Evolutionary conservation across 495 filamentous ascomycete species (phyloP).

Genomic region (Talaromyces adpressus): DNA sequence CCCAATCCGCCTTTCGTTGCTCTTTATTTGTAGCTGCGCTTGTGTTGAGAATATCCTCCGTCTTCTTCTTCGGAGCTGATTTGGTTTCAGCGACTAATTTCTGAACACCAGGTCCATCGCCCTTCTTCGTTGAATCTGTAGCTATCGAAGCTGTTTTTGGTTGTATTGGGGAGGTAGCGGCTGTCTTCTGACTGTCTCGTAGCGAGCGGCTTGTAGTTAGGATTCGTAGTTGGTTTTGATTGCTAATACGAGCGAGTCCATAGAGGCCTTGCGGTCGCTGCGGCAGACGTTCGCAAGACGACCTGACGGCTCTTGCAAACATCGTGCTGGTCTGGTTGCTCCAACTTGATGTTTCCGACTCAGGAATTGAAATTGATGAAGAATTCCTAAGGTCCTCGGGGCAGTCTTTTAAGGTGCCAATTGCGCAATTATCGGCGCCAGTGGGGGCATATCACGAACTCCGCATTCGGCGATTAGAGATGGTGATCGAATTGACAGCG

Average conservation of each 20-base stretch:
- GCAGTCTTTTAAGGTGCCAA: neutral
- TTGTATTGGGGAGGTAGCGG: slow-evolving; percentile 10
- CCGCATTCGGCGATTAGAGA: slow-evolving; percentile 7
- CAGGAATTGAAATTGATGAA: neutral
- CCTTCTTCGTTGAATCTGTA: slow-evolving; percentile 6
- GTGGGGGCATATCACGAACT: slow-evolving; percentile 6
- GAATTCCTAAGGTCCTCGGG: neutral
- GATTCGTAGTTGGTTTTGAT: slow-evolving; percentile 22
- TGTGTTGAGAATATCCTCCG: slow-evolving; percentile 50
- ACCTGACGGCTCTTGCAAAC: slow-evolving; percentile 38
- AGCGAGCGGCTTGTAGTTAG: slow-evolving; percentile 18
- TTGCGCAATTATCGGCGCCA: slow-evolving; percentile 1
- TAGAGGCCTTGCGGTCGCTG: slow-evolving; percentile 23
- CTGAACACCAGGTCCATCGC: slow-evolving; percentile 9
- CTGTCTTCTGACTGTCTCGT: slow-evolving; percentile 16
- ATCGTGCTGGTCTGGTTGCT: slow-evolving; percentile 16
- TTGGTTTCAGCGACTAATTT: slow-evolving; percentile 15
- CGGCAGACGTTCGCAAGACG: slow-evolving; percentile 32
- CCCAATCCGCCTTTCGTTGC: slow-evolving; percentile 95
- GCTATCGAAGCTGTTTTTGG: slow-evolving; percentile 11
- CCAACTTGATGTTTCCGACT: slow-evolving; percentile 14
- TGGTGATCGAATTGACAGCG: neutral
- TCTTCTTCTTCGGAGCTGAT: slow-evolving; percentile 17
- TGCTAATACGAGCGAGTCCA: slow-evolving; percentile 21
- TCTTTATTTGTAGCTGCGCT: slow-evolving; percentile 59